Percentiles rank a stretch among this genome's conserved stretches.
phyloP scores from a whole-genome alignment of 306 rosid genomes.

The Ziziphus jujuba region DNA sequence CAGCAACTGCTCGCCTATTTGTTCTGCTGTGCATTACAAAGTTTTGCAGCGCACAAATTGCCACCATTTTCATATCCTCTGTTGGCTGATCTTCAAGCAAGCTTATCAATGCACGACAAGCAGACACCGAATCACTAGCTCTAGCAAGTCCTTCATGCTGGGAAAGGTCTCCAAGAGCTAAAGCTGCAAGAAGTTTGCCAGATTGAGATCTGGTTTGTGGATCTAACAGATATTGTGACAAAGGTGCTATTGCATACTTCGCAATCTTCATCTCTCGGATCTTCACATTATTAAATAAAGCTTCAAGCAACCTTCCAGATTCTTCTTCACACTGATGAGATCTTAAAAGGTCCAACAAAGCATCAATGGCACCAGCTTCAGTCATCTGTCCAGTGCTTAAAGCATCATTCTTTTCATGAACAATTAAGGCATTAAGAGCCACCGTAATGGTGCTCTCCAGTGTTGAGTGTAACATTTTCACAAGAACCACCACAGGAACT shows the following conservation, averaged over 20 bases:
- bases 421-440: conserved; percentile 73
- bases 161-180: conserved; percentile 90
- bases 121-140: conserved; percentile 84
- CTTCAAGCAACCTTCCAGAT: conserved; percentile 83
- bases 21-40: conserved; percentile 97
- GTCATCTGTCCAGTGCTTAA: conserved; percentile 87
- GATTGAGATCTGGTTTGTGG: conserved; percentile 83
- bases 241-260: conserved; percentile 88
- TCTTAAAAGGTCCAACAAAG: conserved; percentile 78
- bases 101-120: conserved; percentile 89
- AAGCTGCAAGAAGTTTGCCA: conserved; percentile 90
- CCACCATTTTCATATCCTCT: conserved; percentile 95
- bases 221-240: conserved; percentile 87
- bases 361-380: conserved; percentile 88
- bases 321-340: conserved; percentile 96
- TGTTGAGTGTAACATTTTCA: conserved; percentile 84
- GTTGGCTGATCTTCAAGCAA: conserved; percentile 94
- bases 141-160: conserved; percentile 88
- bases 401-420: conserved; percentile 75
- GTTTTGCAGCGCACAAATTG: conserved; percentile 93
- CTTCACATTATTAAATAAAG: conserved; percentile 80
- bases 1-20: conserved; percentile 95
- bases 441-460: conserved; percentile 67
- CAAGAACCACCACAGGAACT: conserved; percentile 95
- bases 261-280: conserved; percentile 91